Base-by-base conservation (phyloP, 73 alveolate genomes). In the Blepharisma japonicum region DNA sequence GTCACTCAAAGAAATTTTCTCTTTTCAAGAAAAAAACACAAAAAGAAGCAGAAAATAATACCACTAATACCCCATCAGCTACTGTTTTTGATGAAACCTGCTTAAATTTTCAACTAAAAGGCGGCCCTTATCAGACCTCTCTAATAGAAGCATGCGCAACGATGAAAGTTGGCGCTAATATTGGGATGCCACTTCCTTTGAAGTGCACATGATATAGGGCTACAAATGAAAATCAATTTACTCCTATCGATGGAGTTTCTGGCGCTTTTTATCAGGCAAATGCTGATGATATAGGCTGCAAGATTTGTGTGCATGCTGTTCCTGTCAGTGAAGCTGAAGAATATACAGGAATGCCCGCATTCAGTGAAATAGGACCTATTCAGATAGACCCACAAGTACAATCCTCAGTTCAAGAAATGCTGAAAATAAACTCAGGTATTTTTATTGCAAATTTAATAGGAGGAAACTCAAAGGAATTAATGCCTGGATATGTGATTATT, bases 331-430 rank as follows among this genome's bases (percentile, higher is more conserved):
- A 86, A 32, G 86, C 83, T 8, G 89, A 88, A 45, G 95, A 88
- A 47, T 88, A 84, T 68, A 39, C 68, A 80, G 95, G 95, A 39
- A 88, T 88, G 95, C 95, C 95, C 8, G 71, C 84, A 77, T 88
- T 83, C 79, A 83, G 89, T 7, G 95, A 88, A 81, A 83, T 80
- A 7, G 95, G 95, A 7, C 95, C 95, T 11, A 21, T 88, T 8
- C 55, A 45, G 18, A 20, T 84, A 51, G 91, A 87, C 50, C 84
- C 74, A 4, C 53, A 87, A 45, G 55, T 87, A 0, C 81, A 38
- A 9, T 54, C 61, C 9, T 14, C 48, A 78, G 87, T 79, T 6
- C 76, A 77, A 55, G 71, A 55, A 18, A 21, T 55, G 14, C 61
- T 70, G 20, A 7, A 18, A 39, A 23, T 7, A 39, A 70, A 70